Base-by-base conservation (phyloP, 192 early-diverging fungal species). In the Mortierella hygrophila region DNA sequence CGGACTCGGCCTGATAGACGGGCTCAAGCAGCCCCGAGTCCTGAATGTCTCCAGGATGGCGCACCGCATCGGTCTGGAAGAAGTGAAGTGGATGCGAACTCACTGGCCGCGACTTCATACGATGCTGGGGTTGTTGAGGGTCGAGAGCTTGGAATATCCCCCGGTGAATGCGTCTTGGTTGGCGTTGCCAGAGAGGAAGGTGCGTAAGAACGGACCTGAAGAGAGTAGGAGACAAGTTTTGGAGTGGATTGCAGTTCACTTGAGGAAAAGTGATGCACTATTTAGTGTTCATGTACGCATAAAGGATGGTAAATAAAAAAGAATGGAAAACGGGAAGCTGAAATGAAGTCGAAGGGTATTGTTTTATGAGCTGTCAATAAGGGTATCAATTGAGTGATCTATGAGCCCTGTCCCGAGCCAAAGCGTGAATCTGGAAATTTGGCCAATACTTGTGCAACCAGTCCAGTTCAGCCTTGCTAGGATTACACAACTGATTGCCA, bases 1-100 rank as follows among this genome's bases (percentile, higher is more conserved):
- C 9, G 81, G 70, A 0, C 68, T 82, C 9, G 13, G n/a, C 0
- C 23, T 55, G 20, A 71, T 82, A 70, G 37, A n/a, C 0, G 68
- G 55, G 0, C 16, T 82, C 26, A 76, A 72, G 55, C 38, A 60
- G 5, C 35, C 77, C 9, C 52, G 49, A 9, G 32, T 82, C 3
- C 41, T 82, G 54, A 71, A 72, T 16, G 70, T 82, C 4, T 60
- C 40, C 0, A 1, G 81, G 41, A 76, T 76, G 68, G 69, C 68
- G 7, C 75, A 82, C 46, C 74, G 75, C 4, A 72, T 82, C 23
- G 81, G 2, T 2, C 47, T 4, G 35, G 35, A n/a, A 63, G 8
- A 75, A 82, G 32, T 76, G 5, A 18, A 63, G 52, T 74, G 73
- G 73, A 74, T 74, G 73, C 26, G 18, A 18, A 6, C 23, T 0